Percentiles rank a stretch among this genome's conserved stretches.
These are phyloP conservation scores for Penicillium canariense DNA, from an alignment of 495 filamentous ascomycete species.

Conservation along the genomic window DNA sequence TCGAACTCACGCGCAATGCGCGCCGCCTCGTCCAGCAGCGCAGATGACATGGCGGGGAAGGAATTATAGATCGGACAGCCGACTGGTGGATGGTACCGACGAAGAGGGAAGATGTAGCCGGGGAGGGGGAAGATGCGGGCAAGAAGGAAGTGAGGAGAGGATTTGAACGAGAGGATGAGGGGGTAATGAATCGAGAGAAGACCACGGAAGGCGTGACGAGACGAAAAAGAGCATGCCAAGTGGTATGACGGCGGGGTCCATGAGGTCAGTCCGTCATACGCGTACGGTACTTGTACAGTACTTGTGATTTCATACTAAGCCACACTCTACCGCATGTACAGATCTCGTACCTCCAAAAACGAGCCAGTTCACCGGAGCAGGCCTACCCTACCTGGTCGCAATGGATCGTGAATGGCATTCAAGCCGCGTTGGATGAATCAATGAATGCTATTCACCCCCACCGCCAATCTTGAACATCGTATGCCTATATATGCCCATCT, in stretches of 20 bases:
- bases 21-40: conserved; percentile 70
- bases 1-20: conserved; percentile 83
- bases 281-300: background rate
- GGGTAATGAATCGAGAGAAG: conserved; percentile 5
- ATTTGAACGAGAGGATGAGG: conserved; percentile 8
- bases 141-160: conserved; percentile 2
- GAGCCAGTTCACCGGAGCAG: background rate
- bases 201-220: conserved; percentile 9
- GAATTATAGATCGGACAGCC: conserved; percentile 8
- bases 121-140: too few relatives aligned
- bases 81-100: background rate
- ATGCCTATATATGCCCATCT: too few relatives aligned
- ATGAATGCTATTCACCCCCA: too few relatives aligned
- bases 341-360: background rate
- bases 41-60: conserved; percentile 35
- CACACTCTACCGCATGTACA: background rate
- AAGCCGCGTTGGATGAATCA: background rate
- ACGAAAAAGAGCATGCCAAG: conserved; percentile 15
- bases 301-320: background rate
- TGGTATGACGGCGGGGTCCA: conserved; percentile 30
- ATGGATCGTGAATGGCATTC: background rate
- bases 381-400: background rate
- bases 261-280: conserved; percentile 35
- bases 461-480: too few relatives aligned
- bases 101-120: background rate